Base-by-base conservation (phyloP, 2,329 filamentous ascomycete genomes). In the Neofusicoccum umdonicola region DNA sequence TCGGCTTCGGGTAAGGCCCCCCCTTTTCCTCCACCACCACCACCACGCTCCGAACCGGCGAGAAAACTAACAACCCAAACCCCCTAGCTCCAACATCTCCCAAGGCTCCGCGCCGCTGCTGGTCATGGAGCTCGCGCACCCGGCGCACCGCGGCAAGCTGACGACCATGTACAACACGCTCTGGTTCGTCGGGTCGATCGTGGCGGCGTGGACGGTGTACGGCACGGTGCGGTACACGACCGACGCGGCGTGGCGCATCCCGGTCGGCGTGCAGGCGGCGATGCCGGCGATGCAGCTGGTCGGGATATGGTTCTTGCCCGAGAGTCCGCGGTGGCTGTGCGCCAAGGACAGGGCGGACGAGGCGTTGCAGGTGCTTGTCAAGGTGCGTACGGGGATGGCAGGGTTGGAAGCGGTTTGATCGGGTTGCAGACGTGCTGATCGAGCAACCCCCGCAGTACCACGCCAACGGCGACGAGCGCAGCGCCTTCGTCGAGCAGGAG, bases 61-160 rank as follows among this genome's bases (percentile, higher is more conserved):
- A 22, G 22, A 22, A 19, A 22, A 22, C 22, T 22, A 22, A 22
- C 22, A 22, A 22, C 22, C 22, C 22, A 22, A 22, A 22, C 3
- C 22, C 22, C 22, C 4, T 83, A 85, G 56, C 80, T 80, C 6
- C 76, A 77, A 13, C 66, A 76, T 22, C 69, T 72, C 73, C 76
- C 82, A 65, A 73, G 56, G 56, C 42, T 60, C 56, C 3, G 56
- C 56, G 0, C 87, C 87, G 1, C 82, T 85, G n/a, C 89, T 88
- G 70, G 84, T 85, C 15, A 84, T 86, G 51, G 88, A 90, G 72
- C 80, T 88, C 62, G 82, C 85, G 1, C 87, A 89, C 69, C 87
- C 88, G 1, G 82, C 84, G 3, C 87, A 86, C 72, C 82, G 88
- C 66, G 87, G 86, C 47, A 79, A 86, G 22, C 79, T 87, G 68